phyloP scores from a whole-genome alignment of 108 stramenopile genomes.

The Pseudonitzschia multiseries region DNA sequence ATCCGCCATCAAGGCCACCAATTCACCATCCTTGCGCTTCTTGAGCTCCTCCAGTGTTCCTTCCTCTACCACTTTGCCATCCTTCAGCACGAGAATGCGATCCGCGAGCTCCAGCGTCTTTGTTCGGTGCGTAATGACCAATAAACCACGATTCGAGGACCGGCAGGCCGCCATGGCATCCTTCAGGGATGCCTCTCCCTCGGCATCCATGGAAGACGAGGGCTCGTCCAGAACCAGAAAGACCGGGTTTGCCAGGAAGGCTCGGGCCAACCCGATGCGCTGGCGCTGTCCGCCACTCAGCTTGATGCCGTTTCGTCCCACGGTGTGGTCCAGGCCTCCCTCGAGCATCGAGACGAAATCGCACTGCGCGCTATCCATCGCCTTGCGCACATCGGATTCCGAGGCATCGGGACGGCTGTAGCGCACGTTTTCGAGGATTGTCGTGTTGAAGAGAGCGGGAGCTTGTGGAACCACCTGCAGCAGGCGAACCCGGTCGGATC shows the following conservation, averaged over 20 bases:
- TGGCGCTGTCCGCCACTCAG: constrained; percentile 96
- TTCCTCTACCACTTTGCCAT: constrained; percentile 58
- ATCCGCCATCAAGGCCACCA: constrained; percentile 67
- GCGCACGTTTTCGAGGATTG: constrained; percentile 75
- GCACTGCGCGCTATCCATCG: constrained; percentile 64
- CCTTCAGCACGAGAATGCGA: constrained; percentile 65
- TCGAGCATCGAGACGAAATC: constrained; percentile 70
- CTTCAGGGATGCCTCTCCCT: constrained; percentile 70
- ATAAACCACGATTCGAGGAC: constrained; percentile 42
- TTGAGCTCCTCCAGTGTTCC: constrained; percentile 52
- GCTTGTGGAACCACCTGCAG: constrained; percentile 95
- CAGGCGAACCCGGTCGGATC: constrained; percentile 47
- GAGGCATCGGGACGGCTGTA: constrained; percentile 69
- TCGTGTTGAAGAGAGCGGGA: constrained; percentile 72
- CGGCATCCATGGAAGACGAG: constrained; percentile 69
- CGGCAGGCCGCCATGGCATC: constrained; percentile 71
- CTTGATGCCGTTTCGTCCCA: constrained; percentile 84
- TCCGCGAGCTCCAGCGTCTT: constrained; percentile 69
- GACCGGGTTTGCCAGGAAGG: constrained; percentile 84
- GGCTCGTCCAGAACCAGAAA: constrained; percentile 93
- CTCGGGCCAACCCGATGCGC: constrained; percentile 92
- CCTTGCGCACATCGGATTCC: constrained; percentile 49
- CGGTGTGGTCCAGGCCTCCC: constrained; percentile 73
- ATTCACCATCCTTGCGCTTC: constrained; percentile 42
- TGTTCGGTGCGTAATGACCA: constrained; percentile 76